Conservation (phyloP, 1,284 basidiomycete species). For the Singerocomus inundabilis region DNA sequence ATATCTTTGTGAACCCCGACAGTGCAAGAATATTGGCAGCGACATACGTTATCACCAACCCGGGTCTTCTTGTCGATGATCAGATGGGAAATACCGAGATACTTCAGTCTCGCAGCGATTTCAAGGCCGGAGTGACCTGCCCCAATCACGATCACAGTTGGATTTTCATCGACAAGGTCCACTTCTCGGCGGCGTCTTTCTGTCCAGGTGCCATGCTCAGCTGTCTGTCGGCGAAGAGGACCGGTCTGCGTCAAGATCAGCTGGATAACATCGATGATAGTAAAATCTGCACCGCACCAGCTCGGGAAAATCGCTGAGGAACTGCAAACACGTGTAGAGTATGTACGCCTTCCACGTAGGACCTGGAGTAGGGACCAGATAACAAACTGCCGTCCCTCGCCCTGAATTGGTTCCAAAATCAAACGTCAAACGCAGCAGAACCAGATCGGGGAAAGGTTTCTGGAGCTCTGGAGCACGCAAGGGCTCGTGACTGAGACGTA, state of each 20-base stretch:
- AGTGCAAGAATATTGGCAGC: neutral
- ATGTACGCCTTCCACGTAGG: constrained; percentile 31
- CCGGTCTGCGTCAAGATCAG: constrained; percentile 21
- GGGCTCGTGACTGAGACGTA: constrained; percentile 17
- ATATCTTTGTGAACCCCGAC: constrained; percentile 2
- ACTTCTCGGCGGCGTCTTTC: constrained; percentile 25
- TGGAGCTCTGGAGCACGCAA: constrained; percentile 23
- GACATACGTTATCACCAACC: constrained; percentile 35
- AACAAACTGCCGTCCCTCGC: constrained; percentile 22
- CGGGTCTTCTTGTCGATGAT: constrained; percentile 36
- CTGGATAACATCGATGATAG: neutral
- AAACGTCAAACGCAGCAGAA: constrained; percentile 27
- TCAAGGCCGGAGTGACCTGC: constrained; percentile 40
- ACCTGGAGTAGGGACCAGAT: constrained; percentile 18
- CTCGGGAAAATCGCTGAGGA: constrained; percentile 47
- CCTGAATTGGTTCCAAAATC: constrained; percentile 26
- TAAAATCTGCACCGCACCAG: constrained; percentile 11
- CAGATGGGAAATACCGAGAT: constrained; percentile 36
- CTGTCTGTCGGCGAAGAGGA: constrained; percentile 12
- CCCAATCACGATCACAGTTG: constrained; percentile 35
- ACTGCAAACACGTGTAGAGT: constrained; percentile 47
- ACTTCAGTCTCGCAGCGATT: constrained; percentile 37
- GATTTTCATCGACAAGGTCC: constrained; percentile 27
- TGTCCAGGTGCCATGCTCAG: constrained; percentile 31
- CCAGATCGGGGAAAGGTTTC: constrained; percentile 26